These are phyloP conservation scores for Ceratobasidium sp. DNA, from an alignment of 1,284 basidiomycete species.

Conservation along the genomic window DNA sequence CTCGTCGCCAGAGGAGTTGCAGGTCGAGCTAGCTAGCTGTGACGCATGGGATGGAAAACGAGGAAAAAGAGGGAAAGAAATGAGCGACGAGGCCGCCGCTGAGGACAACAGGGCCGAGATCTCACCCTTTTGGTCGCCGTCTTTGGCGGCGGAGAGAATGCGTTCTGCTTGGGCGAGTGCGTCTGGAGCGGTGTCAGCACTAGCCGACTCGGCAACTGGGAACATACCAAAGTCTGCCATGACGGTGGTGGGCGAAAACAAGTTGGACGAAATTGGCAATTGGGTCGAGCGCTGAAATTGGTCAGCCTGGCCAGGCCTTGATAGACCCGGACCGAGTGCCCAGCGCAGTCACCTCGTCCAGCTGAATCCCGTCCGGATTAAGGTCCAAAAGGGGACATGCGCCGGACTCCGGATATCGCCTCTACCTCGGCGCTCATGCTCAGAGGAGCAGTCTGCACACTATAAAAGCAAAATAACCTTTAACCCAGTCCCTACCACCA, in stretches of 20 bases:
- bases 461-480: constrained; percentile 33
- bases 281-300: constrained; percentile 14
- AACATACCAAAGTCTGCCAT: constrained; percentile 35
- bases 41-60: neutral
- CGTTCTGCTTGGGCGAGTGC: constrained; percentile 31
- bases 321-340: too few relatives aligned
- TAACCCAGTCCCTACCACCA: constrained; percentile 31
- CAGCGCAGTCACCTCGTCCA: too few relatives aligned
- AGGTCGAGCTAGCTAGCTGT: constrained; percentile 34
- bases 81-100: constrained; percentile 31
- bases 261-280: neutral
- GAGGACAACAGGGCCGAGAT: neutral
- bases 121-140: constrained; percentile 25
- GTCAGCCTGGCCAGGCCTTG: too few relatives aligned
- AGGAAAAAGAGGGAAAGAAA: neutral
- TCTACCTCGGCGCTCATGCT: neutral
- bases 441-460: neutral
- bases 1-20: constrained; percentile 4
- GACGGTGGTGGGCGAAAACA: constrained; percentile 27
- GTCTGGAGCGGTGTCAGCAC: constrained; percentile 3
- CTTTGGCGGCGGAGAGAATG: constrained; percentile 25
- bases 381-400: constrained; percentile 12
- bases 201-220: neutral
- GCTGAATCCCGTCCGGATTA: constrained; percentile 1
- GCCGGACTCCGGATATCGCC: constrained; percentile 8